Base-by-base conservation (phyloP, 2,329 filamentous ascomycete species). In the Acarospora socialis region DNA sequence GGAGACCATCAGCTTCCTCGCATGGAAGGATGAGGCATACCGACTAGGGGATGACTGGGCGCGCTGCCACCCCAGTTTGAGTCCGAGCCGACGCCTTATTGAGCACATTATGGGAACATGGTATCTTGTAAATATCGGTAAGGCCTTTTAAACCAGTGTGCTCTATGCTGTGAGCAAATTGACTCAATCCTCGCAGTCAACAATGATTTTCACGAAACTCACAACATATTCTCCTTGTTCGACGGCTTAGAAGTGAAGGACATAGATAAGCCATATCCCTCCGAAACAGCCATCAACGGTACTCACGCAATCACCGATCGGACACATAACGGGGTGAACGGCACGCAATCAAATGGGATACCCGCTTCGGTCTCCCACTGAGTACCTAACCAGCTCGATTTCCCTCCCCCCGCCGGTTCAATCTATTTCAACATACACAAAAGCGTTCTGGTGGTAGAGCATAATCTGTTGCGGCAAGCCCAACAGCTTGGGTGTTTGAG, bases 11-110 rank as follows among this genome's bases (percentile, higher is more conserved):
- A 92, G 82, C 54, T 98, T 98, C 69, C 65, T 98, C 33, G 90
- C 90, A 2, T 98, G 90, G 90, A 92, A 92, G 59, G 90, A 98
- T 46, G 90, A 98, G 58, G 92, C 92, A 10, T 98, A 84, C 65
- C 74, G 81, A 39, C 69, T 98, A 7, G 90, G 90, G 33, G 70
- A 79, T 36, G 86, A 98, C 51, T 98, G 90, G 90, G 81, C 82
- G 14, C 81, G 82, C 48, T 98, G 90, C 53, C 83, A 92, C 51
- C 73, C 84, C 21, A 66, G 77, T 38, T 65, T 65, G 36, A 84
- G 75, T 41, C 74, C 81, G 19, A 92, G 81, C 50, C 73, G 87
- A 33, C 68, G 75, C 39, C 59, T 95, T 39, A 80, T 98, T 42
- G 72, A 86, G 45, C 66, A 70, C 33, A 66, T 95, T 39, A 90